Conservation (phyloP, 2,329 filamentous ascomycete species). For the Plectosphaerella plurivora region DNA sequence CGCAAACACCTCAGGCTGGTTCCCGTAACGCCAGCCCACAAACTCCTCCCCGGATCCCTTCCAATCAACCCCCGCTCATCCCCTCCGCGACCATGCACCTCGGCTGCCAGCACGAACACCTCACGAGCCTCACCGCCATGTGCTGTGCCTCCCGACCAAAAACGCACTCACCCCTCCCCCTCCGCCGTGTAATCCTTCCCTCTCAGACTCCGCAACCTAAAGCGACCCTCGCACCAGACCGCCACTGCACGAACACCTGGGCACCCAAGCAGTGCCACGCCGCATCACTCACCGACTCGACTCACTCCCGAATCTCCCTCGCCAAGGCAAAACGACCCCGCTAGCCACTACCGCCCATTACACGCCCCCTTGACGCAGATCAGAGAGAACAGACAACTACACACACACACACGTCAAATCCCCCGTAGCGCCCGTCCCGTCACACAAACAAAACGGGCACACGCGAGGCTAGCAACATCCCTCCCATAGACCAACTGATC, state of each 20-base stretch:
- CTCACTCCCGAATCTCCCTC: neutral
- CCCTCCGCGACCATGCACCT: no score
- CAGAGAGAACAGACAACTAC: neutral
- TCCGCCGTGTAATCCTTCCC: no score
- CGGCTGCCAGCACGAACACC: neutral
- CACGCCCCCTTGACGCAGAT: neutral
- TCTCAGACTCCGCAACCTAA: neutral
- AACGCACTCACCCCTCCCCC: no score
- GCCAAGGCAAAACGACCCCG: neutral
- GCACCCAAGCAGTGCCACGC: neutral
- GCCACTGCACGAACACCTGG: neutral
- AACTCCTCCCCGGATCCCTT: no score
- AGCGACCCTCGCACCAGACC: neutral
- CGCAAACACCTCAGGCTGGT: no score
- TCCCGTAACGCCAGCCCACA: no score
- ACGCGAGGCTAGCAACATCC: conserved; percentile 5
- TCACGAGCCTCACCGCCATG: neutral
- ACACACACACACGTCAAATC: neutral
- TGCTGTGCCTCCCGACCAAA: neutral
- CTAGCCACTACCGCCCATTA: neutral
- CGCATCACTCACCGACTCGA: neutral
- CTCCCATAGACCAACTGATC: no score
- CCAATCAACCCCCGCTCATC: no score
- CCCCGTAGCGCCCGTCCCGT: conserved; percentile 4
- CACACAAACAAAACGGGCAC: conserved; percentile 5